Percentiles rank a stretch among this genome's conserved stretches.
Evolutionary conservation across 352 stramenopile genomes (phyloP).

Genomic region (Phytophthora cajani): DNA sequence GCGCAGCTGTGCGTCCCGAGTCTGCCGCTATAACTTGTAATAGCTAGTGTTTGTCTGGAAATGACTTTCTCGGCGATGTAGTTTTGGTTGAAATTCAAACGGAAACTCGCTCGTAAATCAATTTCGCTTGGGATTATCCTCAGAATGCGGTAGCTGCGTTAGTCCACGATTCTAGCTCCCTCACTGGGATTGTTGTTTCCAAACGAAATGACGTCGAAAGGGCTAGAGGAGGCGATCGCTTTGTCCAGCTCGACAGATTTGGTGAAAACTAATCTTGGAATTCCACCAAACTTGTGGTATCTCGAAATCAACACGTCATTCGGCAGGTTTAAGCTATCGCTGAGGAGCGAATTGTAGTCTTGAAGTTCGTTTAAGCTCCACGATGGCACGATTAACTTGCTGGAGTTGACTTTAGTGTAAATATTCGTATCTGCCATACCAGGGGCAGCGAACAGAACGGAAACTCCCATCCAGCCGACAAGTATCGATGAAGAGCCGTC

Average conservation of each 20-base stretch:
- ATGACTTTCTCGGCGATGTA: conserved; percentile 18
- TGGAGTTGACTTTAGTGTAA: neutral
- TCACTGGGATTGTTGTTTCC: conserved; percentile 5
- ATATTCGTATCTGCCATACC: conserved; percentile 3
- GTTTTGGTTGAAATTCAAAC: conserved; percentile 22
- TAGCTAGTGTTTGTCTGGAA: conserved; percentile 11
- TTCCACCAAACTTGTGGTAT: conserved; percentile 61
- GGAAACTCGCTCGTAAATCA: conserved; percentile 8
- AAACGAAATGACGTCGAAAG: neutral
- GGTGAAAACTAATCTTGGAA: conserved; percentile 14
- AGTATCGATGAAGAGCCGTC: conserved; percentile 19
- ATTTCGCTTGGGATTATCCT: conserved; percentile 9
- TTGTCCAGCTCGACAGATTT: conserved; percentile 37
- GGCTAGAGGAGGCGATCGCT: conserved; percentile 1
- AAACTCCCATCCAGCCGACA: conserved; percentile 26
- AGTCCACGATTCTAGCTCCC: conserved; percentile 7
- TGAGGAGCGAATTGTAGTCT: conserved; percentile 10
- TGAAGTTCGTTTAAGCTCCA: conserved; percentile 6
- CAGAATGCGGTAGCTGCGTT: conserved; percentile 19
- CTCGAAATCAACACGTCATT: conserved; percentile 56
- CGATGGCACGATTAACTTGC: conserved; percentile 1
- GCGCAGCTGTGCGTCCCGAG: conserved; percentile 10
- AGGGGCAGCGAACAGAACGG: conserved; percentile 27
- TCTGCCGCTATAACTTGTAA: conserved; percentile 13
- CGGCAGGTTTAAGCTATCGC: neutral